Conservation (phyloP, 2,329 filamentous ascomycete species). For the Venturia effusa region DNA sequence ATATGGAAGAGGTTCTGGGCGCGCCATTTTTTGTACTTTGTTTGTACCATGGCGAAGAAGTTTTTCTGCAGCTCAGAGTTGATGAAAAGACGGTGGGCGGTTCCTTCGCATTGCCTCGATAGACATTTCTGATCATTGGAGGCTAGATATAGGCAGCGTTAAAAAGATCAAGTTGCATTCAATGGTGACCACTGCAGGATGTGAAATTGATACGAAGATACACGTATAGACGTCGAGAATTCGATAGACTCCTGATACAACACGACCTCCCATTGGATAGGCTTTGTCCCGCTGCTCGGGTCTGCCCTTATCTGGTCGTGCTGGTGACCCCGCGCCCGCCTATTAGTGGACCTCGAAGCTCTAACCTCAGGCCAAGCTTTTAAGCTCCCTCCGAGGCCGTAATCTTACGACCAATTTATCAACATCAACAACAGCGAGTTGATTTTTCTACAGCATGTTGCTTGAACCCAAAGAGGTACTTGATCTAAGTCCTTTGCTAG, state of each 20-base stretch:
- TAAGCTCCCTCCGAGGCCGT: not conserved
- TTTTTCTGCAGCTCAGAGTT: not conserved
- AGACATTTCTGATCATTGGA: not conserved
- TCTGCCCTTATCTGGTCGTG: not conserved
- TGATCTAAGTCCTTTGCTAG: not conserved
- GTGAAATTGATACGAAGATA: not conserved
- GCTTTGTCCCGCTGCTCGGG: not conserved
- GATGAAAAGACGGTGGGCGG: not conserved
- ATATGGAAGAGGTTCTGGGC: not conserved
- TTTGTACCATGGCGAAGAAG: not conserved
- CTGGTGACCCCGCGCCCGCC: not conserved
- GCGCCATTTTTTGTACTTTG: not conserved
- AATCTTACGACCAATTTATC: not conserved
- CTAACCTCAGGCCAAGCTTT: not conserved
- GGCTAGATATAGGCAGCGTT: not conserved
- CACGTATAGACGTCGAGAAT: not conserved
- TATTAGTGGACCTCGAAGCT: not conserved
- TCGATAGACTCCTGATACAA: no score
- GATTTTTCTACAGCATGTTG: slow-evolving; percentile 25
- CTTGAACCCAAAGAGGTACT: slow-evolving; percentile 36
- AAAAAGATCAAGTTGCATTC: not conserved
- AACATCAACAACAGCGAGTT: not conserved
- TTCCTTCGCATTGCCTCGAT: not conserved
- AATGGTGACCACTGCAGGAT: not conserved
- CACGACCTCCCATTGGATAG: no score